These are phyloP conservation scores for Lactarius hengduanensis DNA, from an alignment of 768 basidiomycete genomes.

Conservation along the genomic window DNA sequence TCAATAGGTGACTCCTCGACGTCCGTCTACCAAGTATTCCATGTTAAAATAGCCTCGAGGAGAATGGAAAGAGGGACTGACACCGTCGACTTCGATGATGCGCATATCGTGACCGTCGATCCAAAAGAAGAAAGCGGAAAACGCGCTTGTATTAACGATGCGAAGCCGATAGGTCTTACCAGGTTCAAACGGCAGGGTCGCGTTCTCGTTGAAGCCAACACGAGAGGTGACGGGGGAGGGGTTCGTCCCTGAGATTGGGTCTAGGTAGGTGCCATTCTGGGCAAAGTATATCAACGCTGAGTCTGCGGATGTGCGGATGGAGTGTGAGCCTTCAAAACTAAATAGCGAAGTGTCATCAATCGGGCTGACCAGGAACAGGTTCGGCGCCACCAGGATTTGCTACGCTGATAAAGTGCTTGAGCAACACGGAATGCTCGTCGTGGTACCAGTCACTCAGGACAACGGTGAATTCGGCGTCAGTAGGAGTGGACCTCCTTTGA, in stretches of 20 bases:
- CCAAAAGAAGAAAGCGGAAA: constrained; percentile 80
- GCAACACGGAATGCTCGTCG: constrained; percentile 58
- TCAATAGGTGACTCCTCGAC: constrained; percentile 71
- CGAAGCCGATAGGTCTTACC: constrained; percentile 91
- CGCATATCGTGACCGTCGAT: constrained; percentile 86
- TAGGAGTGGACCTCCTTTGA: constrained; percentile 64
- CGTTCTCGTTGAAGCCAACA: constrained; percentile 85
- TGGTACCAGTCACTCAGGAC: constrained; percentile 94
- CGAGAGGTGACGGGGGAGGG: constrained; percentile 48
- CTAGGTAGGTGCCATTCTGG: constrained; percentile 69
- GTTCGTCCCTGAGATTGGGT: constrained; percentile 51
- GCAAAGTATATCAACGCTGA: constrained; percentile 82
- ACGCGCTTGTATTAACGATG: constrained; percentile 78
- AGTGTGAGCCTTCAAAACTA: constrained; percentile 2
- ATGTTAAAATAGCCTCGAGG: not conserved
- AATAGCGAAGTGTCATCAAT: not conserved
- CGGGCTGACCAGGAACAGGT: constrained; percentile 71
- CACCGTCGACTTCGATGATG: constrained; percentile 82
- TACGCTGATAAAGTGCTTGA: constrained; percentile 65
- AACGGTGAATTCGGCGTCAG: constrained; percentile 89
- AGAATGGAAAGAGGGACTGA: constrained; percentile 38
- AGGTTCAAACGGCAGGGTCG: constrained; percentile 76
- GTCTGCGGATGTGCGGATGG: constrained; percentile 42
- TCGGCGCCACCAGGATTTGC: constrained; percentile 83
- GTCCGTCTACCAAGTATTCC: constrained; percentile 55